Evolutionary conservation across 208 protist species (phyloP), one percentile per base, ranked within the genome.

Genomic region (Acanthamoeba quina): DNA sequence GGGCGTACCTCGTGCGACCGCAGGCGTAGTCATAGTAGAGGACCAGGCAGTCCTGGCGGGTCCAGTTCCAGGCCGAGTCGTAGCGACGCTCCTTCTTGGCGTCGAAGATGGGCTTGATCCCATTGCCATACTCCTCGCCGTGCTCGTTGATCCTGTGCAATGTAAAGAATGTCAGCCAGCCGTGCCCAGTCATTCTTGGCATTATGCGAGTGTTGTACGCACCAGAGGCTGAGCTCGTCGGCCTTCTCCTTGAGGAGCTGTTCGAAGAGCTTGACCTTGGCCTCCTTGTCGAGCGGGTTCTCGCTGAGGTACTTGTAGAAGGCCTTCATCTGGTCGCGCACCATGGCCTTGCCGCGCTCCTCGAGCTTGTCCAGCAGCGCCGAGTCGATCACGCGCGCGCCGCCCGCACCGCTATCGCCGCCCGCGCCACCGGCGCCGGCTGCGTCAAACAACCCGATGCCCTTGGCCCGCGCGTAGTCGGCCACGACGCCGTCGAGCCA

Each of bases 51-150:
- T 97, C 96, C 54, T 97, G 96, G 34, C 95, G 58, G 29, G 94
- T 91, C 97, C 97, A 98, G 92, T 97, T 97, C 96, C 96, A 98
- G 86, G 74, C 90, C 19, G 94, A 95, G 80, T 98, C 96, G 76
- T 97, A 98, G n/a, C 26, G 29, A 47, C 96, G 68, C 52, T 88
- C 92, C 93, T 96, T 97, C n/a, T 70, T 47, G 44, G 92, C 31
- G 31, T 83, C 68, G 88, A 97, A 97, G 49, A 93, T 70, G 26
- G 96, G 91, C 52, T 64, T 29, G 90, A 97, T 96, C 24, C 96
- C 96, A 26, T 97, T 91, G 17, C n/a, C 68, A 64, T 97, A 97
- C 11, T 90, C 86, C 5, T 95, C 74, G 7, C 96, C 96, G 89
- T 97, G 96, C 49, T 94, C 90, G 49, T 94, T 94, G 29, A 94